Evolutionary conservation across 2,329 filamentous ascomycete species (phyloP).

Genomic region (Amphichorda felina): DNA sequence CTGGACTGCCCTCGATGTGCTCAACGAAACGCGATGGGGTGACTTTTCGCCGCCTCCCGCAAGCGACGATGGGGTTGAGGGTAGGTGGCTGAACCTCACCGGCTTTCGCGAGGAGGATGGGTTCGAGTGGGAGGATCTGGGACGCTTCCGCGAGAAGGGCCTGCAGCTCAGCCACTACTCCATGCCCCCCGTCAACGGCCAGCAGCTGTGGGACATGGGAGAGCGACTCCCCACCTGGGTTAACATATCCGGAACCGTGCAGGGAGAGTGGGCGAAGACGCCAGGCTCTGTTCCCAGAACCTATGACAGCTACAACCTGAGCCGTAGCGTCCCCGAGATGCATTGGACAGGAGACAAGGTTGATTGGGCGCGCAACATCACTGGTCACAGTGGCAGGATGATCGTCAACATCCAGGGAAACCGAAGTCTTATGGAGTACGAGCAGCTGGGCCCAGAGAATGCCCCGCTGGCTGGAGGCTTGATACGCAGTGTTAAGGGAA

Average conservation of each 20-base stretch:
- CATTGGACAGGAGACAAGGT: constrained; percentile 48
- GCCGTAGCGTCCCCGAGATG: constrained; percentile 49
- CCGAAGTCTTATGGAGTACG: constrained; percentile 31
- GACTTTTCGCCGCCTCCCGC: constrained; percentile 37
- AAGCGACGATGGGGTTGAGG: constrained; percentile 12
- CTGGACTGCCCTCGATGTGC: constrained; percentile 35
- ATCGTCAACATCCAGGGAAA: constrained; percentile 53
- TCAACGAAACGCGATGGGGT: constrained; percentile 47
- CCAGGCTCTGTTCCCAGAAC: constrained; percentile 32
- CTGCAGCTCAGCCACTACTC: constrained; percentile 47
- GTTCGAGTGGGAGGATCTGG: constrained; percentile 67
- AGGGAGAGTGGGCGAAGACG: constrained; percentile 62
- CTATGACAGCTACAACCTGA: constrained; percentile 48
- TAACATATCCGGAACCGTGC: constrained; percentile 66
- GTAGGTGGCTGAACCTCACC: constrained; percentile 55
- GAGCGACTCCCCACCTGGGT: constrained; percentile 47
- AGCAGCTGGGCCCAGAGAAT: constrained; percentile 20
- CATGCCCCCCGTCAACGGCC: constrained; percentile 23
- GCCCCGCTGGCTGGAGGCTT: constrained; percentile 32
- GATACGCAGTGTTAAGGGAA: constrained; percentile 57
- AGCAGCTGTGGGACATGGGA: constrained; percentile 25
- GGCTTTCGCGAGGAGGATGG: constrained; percentile 65
- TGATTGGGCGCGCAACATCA: constrained; percentile 72
- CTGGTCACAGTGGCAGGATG: constrained; percentile 57
- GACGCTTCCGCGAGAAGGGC: constrained; percentile 52